These are phyloP conservation scores for Uronychia setigera DNA, from an alignment of 73 alveolate species.

Conservation along the genomic window DNA sequence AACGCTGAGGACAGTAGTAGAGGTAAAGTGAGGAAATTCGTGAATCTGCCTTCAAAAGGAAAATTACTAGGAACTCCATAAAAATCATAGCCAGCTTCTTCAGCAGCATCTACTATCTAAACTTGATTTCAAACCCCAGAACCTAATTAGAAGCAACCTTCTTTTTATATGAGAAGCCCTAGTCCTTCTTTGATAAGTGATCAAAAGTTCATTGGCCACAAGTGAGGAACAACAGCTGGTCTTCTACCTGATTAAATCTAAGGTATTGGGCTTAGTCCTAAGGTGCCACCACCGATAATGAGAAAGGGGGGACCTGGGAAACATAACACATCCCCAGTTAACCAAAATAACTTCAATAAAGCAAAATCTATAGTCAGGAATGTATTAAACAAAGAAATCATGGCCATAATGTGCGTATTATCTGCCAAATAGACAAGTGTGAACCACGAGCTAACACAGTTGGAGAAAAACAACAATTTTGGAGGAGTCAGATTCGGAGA, in stretches of 20 bases:
- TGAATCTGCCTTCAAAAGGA: background rate
- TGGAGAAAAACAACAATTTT: background rate
- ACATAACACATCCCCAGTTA: background rate
- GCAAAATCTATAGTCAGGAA: background rate
- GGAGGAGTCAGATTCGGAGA: background rate
- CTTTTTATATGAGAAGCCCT: background rate
- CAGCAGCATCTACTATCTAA: background rate
- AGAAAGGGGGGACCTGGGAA: background rate
- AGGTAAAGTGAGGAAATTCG: background rate
- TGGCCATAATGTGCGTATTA: background rate
- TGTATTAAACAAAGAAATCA: background rate
- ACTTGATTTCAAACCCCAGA: background rate
- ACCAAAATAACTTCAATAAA: background rate
- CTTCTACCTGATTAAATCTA: background rate
- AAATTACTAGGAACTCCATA: background rate
- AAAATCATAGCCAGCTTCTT: background rate
- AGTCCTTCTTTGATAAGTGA: background rate
- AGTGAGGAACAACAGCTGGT: background rate
- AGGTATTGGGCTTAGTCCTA: background rate
- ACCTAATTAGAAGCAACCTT: background rate
- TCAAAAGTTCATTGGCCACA: background rate
- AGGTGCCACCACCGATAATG: background rate
- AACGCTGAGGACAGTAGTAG: background rate
- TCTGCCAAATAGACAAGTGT: background rate
- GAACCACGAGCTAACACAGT: background rate